Evolutionary conservation across 768 basidiomycete species (phyloP).

Genomic region (Boletellus sp.): DNA sequence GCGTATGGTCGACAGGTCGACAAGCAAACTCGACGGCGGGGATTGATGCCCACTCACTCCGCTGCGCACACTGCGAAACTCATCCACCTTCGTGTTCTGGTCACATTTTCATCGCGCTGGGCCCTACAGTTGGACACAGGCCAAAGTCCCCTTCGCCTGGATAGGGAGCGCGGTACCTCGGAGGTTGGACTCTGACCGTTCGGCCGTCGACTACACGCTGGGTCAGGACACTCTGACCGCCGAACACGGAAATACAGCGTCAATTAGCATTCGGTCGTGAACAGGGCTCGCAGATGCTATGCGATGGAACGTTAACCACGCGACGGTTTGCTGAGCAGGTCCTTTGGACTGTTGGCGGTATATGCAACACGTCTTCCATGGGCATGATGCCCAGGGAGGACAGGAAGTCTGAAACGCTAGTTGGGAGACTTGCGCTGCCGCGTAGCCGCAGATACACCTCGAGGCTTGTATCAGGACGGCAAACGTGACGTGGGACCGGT

Average conservation of each 20-base stretch:
- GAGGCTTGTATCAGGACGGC: constrained; percentile 61
- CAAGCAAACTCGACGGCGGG: too few relatives aligned
- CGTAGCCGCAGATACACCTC: constrained; percentile 35
- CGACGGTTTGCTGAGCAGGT: constrained; percentile 32
- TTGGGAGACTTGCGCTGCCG: background rate
- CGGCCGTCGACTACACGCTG: too few relatives aligned
- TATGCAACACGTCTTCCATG: constrained; percentile 21
- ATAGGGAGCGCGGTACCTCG: too few relatives aligned
- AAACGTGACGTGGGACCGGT: constrained; percentile 58
- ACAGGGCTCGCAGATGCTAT: background rate
- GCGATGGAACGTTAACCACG: constrained; percentile 23
- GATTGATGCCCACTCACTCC: too few relatives aligned
- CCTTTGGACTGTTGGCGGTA: constrained; percentile 6
- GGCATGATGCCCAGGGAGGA: constrained; percentile 49
- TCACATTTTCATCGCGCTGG: too few relatives aligned
- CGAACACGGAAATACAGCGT: background rate
- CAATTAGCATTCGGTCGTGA: background rate
- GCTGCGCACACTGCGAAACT: too few relatives aligned
- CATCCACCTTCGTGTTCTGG: too few relatives aligned
- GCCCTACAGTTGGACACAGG: too few relatives aligned
- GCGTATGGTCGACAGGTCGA: too few relatives aligned
- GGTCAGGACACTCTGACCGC: too few relatives aligned
- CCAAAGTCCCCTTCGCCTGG: too few relatives aligned
- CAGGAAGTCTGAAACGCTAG: constrained; percentile 41
- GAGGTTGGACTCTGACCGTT: too few relatives aligned